phyloP scores from a whole-genome alignment of 805 yeast genomes.

The Komagataella kurtzmanii region DNA sequence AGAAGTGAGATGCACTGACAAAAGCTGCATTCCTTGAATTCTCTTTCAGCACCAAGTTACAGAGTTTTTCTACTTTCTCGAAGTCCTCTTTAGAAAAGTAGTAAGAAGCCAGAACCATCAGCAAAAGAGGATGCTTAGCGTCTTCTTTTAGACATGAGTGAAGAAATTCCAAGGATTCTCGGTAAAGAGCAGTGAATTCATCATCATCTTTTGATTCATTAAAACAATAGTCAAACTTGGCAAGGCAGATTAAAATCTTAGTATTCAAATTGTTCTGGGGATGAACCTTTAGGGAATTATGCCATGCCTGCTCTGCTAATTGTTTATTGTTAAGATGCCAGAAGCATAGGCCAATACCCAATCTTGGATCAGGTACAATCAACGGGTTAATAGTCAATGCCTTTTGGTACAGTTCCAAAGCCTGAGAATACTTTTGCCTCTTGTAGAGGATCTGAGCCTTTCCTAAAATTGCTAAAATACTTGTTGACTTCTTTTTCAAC shows the following conservation, averaged over 20 bases:
- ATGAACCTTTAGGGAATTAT: conserved; percentile 56
- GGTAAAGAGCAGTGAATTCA: conserved; percentile 48
- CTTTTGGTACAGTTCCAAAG: conserved; percentile 76
- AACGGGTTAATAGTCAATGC: conserved; percentile 66
- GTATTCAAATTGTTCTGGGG: conserved; percentile 43
- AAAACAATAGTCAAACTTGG: conserved; percentile 52
- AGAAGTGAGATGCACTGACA: conserved; percentile 54
- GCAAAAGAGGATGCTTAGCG: conserved; percentile 44
- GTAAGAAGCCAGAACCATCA: conserved; percentile 55
- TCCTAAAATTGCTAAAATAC: conserved; percentile 67
- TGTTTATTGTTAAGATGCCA: conserved; percentile 75
- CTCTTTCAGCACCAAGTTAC: conserved; percentile 28
- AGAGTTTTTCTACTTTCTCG: conserved; percentile 41
- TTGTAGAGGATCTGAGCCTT: conserved; percentile 72
- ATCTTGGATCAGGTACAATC: conserved; percentile 79
- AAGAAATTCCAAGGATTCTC: conserved; percentile 39
- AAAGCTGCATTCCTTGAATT: conserved; percentile 22
- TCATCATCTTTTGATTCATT: conserved; percentile 41
- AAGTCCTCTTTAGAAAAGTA: conserved; percentile 57
- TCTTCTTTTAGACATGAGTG: conserved; percentile 24
- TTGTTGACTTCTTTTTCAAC: conserved; percentile 37
- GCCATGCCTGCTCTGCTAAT: conserved; percentile 77
- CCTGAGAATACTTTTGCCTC: conserved; percentile 58
- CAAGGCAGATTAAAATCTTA: conserved; percentile 49
- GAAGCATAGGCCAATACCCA: conserved; percentile 89